Evolutionary conservation across 495 filamentous ascomycete genomes (phyloP).

Genomic region (Penicillium angulare): DNA sequence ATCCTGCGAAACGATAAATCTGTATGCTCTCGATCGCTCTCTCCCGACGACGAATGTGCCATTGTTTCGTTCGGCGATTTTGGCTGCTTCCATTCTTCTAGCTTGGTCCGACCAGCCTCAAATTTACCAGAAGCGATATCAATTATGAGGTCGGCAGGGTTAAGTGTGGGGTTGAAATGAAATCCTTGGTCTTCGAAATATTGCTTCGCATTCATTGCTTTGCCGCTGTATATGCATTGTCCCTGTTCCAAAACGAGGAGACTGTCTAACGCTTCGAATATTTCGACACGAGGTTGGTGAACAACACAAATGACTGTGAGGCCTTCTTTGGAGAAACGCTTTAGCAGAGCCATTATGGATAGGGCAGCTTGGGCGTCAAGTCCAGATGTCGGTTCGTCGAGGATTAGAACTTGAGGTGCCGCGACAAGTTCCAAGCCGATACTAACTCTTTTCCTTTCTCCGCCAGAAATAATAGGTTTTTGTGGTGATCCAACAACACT

Average conservation of each 20-base stretch:
- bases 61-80: slow-evolving; percentile 29
- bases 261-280: slow-evolving; percentile 75
- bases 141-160: slow-evolving; percentile 21
- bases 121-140: neutral
- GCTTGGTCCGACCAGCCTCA: too few relatives aligned
- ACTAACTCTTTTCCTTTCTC: slow-evolving; percentile 63
- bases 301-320: slow-evolving; percentile 71
- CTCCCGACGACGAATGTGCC: too few relatives aligned
- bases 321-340: slow-evolving; percentile 65
- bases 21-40: too few relatives aligned
- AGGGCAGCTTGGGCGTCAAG: slow-evolving; percentile 73
- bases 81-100: too few relatives aligned
- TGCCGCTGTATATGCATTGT: slow-evolving; percentile 69
- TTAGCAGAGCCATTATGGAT: slow-evolving; percentile 63
- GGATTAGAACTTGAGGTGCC: slow-evolving; percentile 63
- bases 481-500: slow-evolving; percentile 64
- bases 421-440: slow-evolving; percentile 55
- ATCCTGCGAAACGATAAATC: too few relatives aligned
- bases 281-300: slow-evolving; percentile 74
- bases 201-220: slow-evolving; percentile 55
- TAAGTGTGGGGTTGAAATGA: slow-evolving; percentile 21
- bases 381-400: slow-evolving; percentile 77
- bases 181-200: slow-evolving; percentile 78
- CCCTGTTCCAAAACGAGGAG: slow-evolving; percentile 71
- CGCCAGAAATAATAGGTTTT: slow-evolving; percentile 68